Conservation (phyloP, 768 basidiomycete species). For the Leccinellum albellum region DNA sequence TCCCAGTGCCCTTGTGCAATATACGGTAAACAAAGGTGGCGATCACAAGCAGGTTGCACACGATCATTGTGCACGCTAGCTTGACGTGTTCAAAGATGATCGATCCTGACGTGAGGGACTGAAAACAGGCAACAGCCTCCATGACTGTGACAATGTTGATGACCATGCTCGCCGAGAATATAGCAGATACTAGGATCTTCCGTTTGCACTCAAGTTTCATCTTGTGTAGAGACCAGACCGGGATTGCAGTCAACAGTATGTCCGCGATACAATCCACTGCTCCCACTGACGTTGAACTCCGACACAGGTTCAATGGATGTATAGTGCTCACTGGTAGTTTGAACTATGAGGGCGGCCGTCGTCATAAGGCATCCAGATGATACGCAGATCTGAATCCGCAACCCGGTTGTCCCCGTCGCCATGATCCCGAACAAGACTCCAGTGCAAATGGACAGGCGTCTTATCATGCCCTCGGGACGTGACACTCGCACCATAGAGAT, state of each 20-base stretch:
- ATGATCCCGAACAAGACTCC: slow-evolving; percentile 17
- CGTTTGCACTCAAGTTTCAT: slow-evolving; percentile 14
- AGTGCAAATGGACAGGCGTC: background rate
- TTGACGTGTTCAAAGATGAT: slow-evolving; percentile 24
- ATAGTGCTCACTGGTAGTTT: slow-evolving; percentile 19
- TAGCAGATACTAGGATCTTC: slow-evolving; percentile 16
- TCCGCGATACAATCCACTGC: slow-evolving; percentile 23
- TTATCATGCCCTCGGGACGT: slow-evolving; percentile 12
- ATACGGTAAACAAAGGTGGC: slow-evolving; percentile 18
- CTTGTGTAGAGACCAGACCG: slow-evolving; percentile 14
- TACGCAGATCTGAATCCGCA: slow-evolving; percentile 13
- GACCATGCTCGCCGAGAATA: slow-evolving; percentile 21
- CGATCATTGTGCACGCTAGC: slow-evolving; percentile 14
- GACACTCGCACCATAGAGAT: slow-evolving; percentile 20
- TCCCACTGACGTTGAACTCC: background rate
- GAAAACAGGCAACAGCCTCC: slow-evolving; percentile 8
- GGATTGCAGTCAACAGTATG: slow-evolving; percentile 18
- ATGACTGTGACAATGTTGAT: slow-evolving; percentile 20
- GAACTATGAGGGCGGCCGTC: slow-evolving; percentile 6
- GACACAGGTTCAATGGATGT: background rate
- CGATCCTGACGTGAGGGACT: slow-evolving; percentile 1
- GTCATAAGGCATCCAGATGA: slow-evolving; percentile 6
- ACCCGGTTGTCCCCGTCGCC: slow-evolving; percentile 1
- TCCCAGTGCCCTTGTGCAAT: background rate
- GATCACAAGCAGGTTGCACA: slow-evolving; percentile 25